phyloP scores from a whole-genome alignment of 805 yeast genomes.

The Kodamaea hsintzibuensis region DNA sequence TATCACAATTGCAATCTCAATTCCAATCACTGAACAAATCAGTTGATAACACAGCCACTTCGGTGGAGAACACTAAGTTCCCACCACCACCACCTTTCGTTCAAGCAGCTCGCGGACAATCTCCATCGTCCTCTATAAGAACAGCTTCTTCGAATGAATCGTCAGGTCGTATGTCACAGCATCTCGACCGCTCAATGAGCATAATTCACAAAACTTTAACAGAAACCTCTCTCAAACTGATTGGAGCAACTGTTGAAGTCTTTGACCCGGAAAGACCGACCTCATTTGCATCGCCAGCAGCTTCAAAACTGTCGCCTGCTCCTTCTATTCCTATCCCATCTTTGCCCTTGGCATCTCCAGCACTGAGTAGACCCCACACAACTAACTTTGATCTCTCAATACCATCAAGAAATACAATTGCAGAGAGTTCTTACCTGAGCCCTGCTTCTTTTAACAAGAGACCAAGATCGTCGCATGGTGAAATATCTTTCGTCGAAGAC shows the following conservation, averaged over 20 bases:
- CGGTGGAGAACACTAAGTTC: background rate
- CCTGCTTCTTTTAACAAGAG: background rate
- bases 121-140: conserved; percentile 2
- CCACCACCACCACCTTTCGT: conserved; percentile 2
- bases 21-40: conserved; percentile 8
- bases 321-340: conserved; percentile 6
- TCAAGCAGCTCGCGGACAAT: background rate
- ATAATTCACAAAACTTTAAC: conserved; percentile 16
- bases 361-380: background rate
- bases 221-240: conserved; percentile 11
- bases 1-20: conserved; percentile 17
- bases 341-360: conserved; percentile 7
- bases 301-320: background rate
- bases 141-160: conserved; percentile 10
- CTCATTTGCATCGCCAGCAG: conserved; percentile 3
- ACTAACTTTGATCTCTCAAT: background rate
- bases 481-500: conserved; percentile 6
- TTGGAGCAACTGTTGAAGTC: conserved; percentile 4
- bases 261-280: conserved; percentile 1
- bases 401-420: background rate
- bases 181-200: conserved; percentile 9
- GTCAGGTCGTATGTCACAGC: conserved; percentile 6
- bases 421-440: background rate
- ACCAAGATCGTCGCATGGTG: conserved; percentile 5
- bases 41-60: background rate